Evolutionary conservation across 2,329 filamentous ascomycete species (phyloP), one percentile per base, ranked within the genome.

Genomic region (Ploettnerulaceae sp.): DNA sequence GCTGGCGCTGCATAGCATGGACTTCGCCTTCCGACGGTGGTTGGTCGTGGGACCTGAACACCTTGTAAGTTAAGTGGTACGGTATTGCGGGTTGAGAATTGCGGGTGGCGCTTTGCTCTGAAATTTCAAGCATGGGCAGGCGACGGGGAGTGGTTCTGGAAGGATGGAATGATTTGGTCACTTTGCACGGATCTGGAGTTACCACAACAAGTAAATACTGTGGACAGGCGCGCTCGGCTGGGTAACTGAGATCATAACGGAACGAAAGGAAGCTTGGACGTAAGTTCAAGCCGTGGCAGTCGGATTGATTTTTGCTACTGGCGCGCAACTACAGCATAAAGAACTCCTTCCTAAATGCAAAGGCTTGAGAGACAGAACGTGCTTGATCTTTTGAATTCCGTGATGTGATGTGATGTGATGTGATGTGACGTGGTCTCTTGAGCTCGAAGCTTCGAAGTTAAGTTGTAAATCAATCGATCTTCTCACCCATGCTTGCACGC

Each of bases 141-240:
- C 12, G 15, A 29, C 24, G 7, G 41, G 36, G 15, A 29, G 31
- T 24, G 22, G 35, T 22, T 24, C 32, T 20, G n/a, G n/a, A n/a
- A n/a, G n/a, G n/a, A n/a, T n/a, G n/a, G n/a, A n/a, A n/a, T n/a
- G n/a, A n/a, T n/a, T n/a, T n/a, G n/a, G n/a, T n/a, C n/a, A n/a
- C n/a, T n/a, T 39, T 51, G 48, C 48, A 47, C 39, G 44, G 48
- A 47, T 33, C 11, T 25, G 48, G 44, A 47, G 44, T 47, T 50
- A 18, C 18, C 21, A 34, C 18, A 17, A 5, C 32, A 20, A 15
- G 8, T 18, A 17, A 38, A 28, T 28, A 42, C 17, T 32, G 39
- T 42, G 28, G 29, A 34, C 24, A 9, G 39, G 39, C 39, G 31
- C 31, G 31, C 28, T 24, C 25, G 20, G 29, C 33, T 33, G 26